Percentiles rank a stretch among this genome's conserved stretches.
These are phyloP conservation scores for Willaertia magna DNA, from an alignment of 208 protist species.

Conservation along the genomic window DNA sequence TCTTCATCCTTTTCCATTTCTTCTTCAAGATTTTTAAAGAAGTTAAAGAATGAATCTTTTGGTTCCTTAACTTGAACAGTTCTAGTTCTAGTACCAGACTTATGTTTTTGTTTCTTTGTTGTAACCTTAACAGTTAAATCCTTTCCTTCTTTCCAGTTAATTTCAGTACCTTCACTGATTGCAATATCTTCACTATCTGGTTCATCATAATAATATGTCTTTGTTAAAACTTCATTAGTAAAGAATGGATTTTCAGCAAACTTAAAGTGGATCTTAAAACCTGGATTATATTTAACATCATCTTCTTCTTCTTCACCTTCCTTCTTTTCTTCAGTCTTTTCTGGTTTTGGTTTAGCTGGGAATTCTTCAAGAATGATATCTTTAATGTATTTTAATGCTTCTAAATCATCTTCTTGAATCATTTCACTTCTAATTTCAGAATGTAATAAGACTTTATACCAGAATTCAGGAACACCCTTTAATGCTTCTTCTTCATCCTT, in stretches of 20 bases:
- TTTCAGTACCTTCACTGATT: constrained; percentile 29
- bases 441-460: neutral
- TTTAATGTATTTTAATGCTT: constrained; percentile 1
- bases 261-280: constrained; percentile 59
- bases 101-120: constrained; percentile 70
- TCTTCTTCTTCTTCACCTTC: neutral
- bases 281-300: constrained; percentile 13
- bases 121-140: constrained; percentile 63
- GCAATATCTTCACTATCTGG: constrained; percentile 28
- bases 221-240: constrained; percentile 62
- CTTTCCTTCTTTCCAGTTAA: constrained; percentile 60
- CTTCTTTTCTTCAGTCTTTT: neutral
- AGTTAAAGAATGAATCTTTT: constrained; percentile 73
- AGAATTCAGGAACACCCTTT: constrained; percentile 9
- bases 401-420: constrained; percentile 17
- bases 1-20: constrained; percentile 22
- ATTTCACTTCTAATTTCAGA: neutral
- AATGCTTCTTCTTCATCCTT: neutral
- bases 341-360: neutral
- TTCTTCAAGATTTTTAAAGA: constrained; percentile 49
- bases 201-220: constrained; percentile 64
- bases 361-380: constrained; percentile 21
- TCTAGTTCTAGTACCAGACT: constrained; percentile 58
- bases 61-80: constrained; percentile 60
- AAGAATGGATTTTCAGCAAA: constrained; percentile 76